Percentiles rank a stretch among this genome's conserved stretches.
phyloP scores from a whole-genome alignment of 805 yeast species.

The Yarrowia sp. region DNA sequence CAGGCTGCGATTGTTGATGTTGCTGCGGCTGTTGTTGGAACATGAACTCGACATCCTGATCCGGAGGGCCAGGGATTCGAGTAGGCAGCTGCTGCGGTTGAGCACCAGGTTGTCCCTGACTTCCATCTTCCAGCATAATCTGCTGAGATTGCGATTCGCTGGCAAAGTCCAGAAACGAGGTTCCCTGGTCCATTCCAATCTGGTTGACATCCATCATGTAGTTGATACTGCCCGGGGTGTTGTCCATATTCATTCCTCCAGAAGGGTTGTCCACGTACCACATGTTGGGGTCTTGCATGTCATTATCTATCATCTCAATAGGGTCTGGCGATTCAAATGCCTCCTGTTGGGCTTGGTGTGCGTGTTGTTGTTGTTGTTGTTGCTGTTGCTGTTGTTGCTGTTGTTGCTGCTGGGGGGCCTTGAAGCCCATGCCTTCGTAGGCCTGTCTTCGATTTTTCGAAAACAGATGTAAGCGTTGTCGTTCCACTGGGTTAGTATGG shows the following conservation, averaged over 20 bases:
- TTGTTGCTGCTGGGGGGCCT: constrained; percentile 39
- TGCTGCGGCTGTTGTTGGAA: constrained; percentile 26
- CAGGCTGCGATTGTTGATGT: background rate
- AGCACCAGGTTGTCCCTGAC: background rate
- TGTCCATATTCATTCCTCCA: constrained; percentile 3
- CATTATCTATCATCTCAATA: constrained; percentile 10
- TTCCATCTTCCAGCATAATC: constrained; percentile 31
- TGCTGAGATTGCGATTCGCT: constrained; percentile 36
- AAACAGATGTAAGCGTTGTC: constrained; percentile 39
- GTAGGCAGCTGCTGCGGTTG: background rate
- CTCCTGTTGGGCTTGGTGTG: background rate
- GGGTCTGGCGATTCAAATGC: constrained; percentile 30
- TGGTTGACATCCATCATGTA: constrained; percentile 33
- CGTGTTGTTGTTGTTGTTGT: constrained; percentile 22
- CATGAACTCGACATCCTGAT: constrained; percentile 24
- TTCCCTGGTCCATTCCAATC: constrained; percentile 19
- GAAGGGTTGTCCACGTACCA: constrained; percentile 22
- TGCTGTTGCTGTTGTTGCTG: constrained; percentile 41
- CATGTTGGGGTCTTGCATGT: constrained; percentile 24
- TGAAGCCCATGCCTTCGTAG: constrained; percentile 36
- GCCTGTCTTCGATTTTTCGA: constrained; percentile 37
- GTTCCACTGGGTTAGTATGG: constrained; percentile 30
- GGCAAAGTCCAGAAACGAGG: constrained; percentile 28
- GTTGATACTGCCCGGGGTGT: background rate
- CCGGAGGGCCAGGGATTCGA: background rate